These are phyloP conservation scores for Wickerhamia fluorescens DNA, from an alignment of 805 yeast species.

Conservation along the genomic window DNA sequence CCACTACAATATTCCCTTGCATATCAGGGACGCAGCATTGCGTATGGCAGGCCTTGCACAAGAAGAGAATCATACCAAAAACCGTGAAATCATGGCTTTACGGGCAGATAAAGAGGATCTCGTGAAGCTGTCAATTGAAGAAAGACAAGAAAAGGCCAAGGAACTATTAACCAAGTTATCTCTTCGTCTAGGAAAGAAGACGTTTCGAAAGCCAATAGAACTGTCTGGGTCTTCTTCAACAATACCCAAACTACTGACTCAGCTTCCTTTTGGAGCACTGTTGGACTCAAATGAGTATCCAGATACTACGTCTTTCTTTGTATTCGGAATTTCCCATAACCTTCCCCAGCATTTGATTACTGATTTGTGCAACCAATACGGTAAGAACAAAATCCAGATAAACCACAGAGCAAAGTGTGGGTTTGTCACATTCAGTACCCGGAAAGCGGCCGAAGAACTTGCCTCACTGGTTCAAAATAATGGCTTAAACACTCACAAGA, in stretches of 20 bases:
- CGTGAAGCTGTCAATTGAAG: too few species aligned
- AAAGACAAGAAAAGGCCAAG: slow-evolving; percentile 35
- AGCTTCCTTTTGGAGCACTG: slow-evolving; percentile 66
- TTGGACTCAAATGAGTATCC: slow-evolving; percentile 35
- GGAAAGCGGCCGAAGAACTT: slow-evolving; percentile 45
- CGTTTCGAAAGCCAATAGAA: slow-evolving; percentile 3
- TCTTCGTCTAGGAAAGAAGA: slow-evolving; percentile 14
- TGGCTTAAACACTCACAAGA: slow-evolving; percentile 20
- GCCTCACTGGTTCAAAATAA: slow-evolving; percentile 15
- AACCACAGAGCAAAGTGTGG: slow-evolving; percentile 56
- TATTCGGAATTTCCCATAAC: slow-evolving; percentile 66
- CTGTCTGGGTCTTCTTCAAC: slow-evolving; percentile 28
- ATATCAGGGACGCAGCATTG: slow-evolving; percentile 73
- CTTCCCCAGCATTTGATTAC: slow-evolving; percentile 57
- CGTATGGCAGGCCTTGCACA: slow-evolving; percentile 52
- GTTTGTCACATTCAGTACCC: slow-evolving; percentile 45
- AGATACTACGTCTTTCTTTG: slow-evolving; percentile 51
- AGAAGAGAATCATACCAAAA: slow-evolving; percentile 3
- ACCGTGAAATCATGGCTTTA: slow-evolving; percentile 32
- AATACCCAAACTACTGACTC: slow-evolving; percentile 44
- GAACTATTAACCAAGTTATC: slow-evolving; percentile 48
- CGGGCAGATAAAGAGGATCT: slow-evolving; percentile 43
- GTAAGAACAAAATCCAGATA: slow-evolving; percentile 43
- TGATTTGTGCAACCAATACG: slow-evolving; percentile 40
- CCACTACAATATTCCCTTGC: slow-evolving; percentile 71